A percentile compares a stretch with the other conserved stretches of the same genome.
These are phyloP conservation scores for Paecilomyces niveus DNA, from an alignment of 2,329 filamentous ascomycete species.

Conservation along the genomic window DNA sequence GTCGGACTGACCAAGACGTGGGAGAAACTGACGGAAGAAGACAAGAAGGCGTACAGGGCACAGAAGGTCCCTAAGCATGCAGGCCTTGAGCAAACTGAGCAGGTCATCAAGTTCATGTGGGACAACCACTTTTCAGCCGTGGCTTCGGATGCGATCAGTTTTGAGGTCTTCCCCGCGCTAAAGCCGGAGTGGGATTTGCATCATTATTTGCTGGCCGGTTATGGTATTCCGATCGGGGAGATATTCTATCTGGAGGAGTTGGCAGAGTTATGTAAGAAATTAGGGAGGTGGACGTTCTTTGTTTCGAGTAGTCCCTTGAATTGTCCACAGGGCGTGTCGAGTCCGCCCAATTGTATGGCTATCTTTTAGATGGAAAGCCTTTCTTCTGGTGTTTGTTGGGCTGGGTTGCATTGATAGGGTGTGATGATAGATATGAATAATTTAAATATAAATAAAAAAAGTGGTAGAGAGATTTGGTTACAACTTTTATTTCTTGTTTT, in stretches of 20 bases:
- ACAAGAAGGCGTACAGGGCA: slow-evolving; percentile 22
- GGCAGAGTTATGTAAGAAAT: slow-evolving; percentile 22
- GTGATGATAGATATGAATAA: background rate
- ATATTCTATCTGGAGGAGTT: slow-evolving; percentile 34
- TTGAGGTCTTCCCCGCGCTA: slow-evolving; percentile 44
- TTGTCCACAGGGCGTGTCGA: slow-evolving; percentile 31
- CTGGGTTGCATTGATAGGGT: background rate
- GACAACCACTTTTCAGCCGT: slow-evolving; percentile 53
- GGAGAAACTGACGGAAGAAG: slow-evolving; percentile 20
- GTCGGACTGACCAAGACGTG: slow-evolving; percentile 29
- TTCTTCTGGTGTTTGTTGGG: background rate
- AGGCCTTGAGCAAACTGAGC: slow-evolving; percentile 32
- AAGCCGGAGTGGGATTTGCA: slow-evolving; percentile 28
- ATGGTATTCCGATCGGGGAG: slow-evolving; percentile 33
- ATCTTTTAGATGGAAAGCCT: slow-evolving; percentile 23
- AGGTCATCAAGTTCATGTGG: slow-evolving; percentile 52
- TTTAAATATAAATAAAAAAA: too few relatives aligned
- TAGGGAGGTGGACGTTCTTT: slow-evolving; percentile 32
- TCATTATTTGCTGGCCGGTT: slow-evolving; percentile 29
- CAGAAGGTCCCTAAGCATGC: slow-evolving; percentile 25
- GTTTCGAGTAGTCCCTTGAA: slow-evolving; percentile 35
- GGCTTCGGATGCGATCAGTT: slow-evolving; percentile 53
- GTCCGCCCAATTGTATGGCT: slow-evolving; percentile 37
- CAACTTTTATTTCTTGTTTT: too few relatives aligned
- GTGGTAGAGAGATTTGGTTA: too few relatives aligned